Base-by-base conservation (phyloP, 2,329 filamentous ascomycete genomes). In the Colletotrichum sp. region DNA sequence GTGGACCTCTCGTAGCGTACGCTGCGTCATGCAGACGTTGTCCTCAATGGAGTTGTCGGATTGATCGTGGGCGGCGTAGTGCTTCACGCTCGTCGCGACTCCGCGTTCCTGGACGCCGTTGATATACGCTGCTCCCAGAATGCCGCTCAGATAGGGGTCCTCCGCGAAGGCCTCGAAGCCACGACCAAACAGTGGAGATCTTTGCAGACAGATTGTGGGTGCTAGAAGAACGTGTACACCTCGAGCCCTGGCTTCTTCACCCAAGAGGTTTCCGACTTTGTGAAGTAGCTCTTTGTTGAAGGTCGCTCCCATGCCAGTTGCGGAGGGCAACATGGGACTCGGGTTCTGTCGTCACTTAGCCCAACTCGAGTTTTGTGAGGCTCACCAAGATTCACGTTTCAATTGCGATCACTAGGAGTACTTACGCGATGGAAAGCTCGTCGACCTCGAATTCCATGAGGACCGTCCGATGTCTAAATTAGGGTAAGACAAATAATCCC, bases 211-310 rank as follows among this genome's bases (percentile, higher is more conserved):
- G 49, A 89, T 86, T 0, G 88, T 90, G 1, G 94, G 94, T 3
- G 93, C 94, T 12, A 96, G 88, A 78, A 94, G 91, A 18, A 95
- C 90, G 79, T 95, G 93, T 10, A 93, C 90, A 67, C 93, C 93
- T 84, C 96, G 96, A 68, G 79, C 81, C 16, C 80, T 78, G 1
- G 82, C 80, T 60, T 86, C 93, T 28, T 90, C 87, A n/a, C 89
- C 92, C 72, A 94, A 88, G 21, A 91, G 84, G 16, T 87, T 84
- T 15, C 92, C 92, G 24, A 92, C 87, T 67, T 89, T 83, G 63
- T 89, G 83, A 36, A 93, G 87, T 21, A 93, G 84, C 6, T 91
- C 88, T 4, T 86, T 78, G 79, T 94, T 91, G 86, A 92, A 94
- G 10, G 91, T 93, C 12, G 92, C 90, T 6, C 91, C 92, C 62